Percentiles rank a stretch among this genome's conserved stretches.
Conservation (phyloP, 2,329 filamentous ascomycete genomes). For the Pseudogymnoascus sp. region DNA sequence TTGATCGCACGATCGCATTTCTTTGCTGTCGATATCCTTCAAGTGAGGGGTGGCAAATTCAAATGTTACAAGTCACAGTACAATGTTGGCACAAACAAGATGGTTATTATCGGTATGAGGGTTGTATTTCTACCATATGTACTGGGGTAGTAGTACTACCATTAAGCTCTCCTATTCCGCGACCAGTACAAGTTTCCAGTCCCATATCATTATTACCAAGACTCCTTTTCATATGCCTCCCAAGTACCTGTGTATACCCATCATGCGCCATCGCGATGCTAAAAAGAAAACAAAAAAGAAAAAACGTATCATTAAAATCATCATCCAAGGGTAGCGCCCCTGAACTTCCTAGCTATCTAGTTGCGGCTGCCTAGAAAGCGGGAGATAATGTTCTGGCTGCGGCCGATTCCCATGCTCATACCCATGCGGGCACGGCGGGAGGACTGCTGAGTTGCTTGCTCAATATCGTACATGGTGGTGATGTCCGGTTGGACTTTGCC, state of each 20-base stretch:
- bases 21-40: background rate
- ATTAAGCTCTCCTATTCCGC: background rate
- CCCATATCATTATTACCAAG: conserved; percentile 10
- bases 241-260: conserved; percentile 8
- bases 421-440: conserved; percentile 3
- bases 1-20: conserved; percentile 3
- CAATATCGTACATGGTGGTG: conserved; percentile 11
- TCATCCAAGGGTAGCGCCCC: background rate
- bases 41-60: background rate
- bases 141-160: background rate
- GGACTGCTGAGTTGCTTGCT: background rate
- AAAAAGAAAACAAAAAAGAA: background rate
- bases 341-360: background rate
- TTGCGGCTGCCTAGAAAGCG: background rate
- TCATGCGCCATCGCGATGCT: conserved; percentile 3
- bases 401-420: conserved; percentile 9
- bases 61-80: background rate
- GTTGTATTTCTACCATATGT: conserved; percentile 6
- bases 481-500: conserved; percentile 11
- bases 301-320: background rate
- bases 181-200: background rate
- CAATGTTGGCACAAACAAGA: background rate
- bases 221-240: conserved; percentile 10
- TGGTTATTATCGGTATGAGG: background rate
- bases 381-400: conserved; percentile 9